These are phyloP conservation scores for Panicum hallii DNA, from an alignment of 202 grass and related monocot genomes.

Conservation along the genomic window DNA sequence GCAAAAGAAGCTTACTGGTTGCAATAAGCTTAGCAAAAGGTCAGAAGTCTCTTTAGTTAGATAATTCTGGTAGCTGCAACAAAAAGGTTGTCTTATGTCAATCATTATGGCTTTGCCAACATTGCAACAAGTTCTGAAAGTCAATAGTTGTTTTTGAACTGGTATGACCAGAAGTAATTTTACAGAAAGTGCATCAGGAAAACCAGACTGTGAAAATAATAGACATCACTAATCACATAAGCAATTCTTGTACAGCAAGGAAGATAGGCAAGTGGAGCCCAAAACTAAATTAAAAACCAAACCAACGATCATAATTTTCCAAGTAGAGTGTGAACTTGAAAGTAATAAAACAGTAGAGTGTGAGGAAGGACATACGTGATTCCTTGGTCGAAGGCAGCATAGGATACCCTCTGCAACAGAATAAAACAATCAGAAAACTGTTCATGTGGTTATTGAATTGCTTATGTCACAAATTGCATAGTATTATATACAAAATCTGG, in stretches of 20 bases:
- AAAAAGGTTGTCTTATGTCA: slow-evolving; percentile 19
- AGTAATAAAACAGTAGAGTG: slow-evolving; percentile 26
- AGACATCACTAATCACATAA: slow-evolving; percentile 17
- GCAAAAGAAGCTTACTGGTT: slow-evolving; percentile 69
- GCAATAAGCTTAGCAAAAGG: slow-evolving; percentile 75
- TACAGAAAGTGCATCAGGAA: slow-evolving; percentile 21
- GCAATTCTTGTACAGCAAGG: slow-evolving; percentile 23
- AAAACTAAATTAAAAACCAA: slow-evolving; percentile 31
- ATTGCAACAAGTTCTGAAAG: slow-evolving; percentile 30
- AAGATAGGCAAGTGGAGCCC: slow-evolving; percentile 12
- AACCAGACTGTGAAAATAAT: not conserved
- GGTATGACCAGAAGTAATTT: not conserved
- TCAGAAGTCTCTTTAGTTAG: slow-evolving; percentile 84
- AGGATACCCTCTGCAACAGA: slow-evolving; percentile 77
- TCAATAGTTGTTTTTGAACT: not conserved
- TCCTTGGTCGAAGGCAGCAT: slow-evolving; percentile 59
- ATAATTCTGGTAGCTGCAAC: slow-evolving; percentile 93
- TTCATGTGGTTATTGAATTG: slow-evolving; percentile 9
- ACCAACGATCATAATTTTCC: slow-evolving; percentile 10
- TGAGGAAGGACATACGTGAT: slow-evolving; percentile 64
- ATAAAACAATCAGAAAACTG: slow-evolving; percentile 48
- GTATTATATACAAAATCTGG: slow-evolving; percentile 8
- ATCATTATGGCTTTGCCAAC: slow-evolving; percentile 9
- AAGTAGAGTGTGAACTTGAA: slow-evolving; percentile 35
- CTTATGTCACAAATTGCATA: slow-evolving; percentile 5